A percentile compares a stretch with the other conserved stretches of the same genome.
Evolutionary conservation across 2,329 filamentous ascomycete genomes (phyloP).

Genomic region (Amylocarpus encephaloides): DNA sequence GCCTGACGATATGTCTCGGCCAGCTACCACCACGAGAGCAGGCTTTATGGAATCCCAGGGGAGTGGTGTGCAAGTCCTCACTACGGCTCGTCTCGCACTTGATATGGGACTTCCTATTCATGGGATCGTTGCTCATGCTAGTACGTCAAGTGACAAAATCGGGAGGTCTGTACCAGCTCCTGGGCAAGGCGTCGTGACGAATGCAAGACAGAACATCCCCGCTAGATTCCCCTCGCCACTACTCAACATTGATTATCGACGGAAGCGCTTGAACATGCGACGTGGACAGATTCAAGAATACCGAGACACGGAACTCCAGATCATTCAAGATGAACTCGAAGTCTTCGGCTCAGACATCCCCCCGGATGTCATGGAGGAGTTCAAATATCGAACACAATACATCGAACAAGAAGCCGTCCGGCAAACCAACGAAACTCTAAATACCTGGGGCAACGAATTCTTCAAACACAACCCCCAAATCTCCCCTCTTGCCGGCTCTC

Average conservation of each 20-base stretch:
- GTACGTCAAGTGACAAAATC: slow-evolving; percentile 96
- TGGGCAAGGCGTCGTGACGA: slow-evolving; percentile 90
- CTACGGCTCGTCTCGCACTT: slow-evolving; percentile 86
- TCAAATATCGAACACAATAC: too few relatives aligned
- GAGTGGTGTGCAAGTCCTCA: slow-evolving; percentile 92
- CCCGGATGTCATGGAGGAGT: too few relatives aligned
- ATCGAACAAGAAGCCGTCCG: too few relatives aligned
- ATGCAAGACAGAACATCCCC: slow-evolving; percentile 63
- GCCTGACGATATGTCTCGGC: slow-evolving; percentile 91
- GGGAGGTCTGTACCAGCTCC: slow-evolving; percentile 92
- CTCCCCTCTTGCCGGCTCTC: background rate
- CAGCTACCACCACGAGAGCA: slow-evolving; percentile 87
- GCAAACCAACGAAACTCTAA: too few relatives aligned
- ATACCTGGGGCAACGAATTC: background rate
- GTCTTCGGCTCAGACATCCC: too few relatives aligned
- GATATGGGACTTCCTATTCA: slow-evolving; percentile 98
- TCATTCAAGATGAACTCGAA: too few relatives aligned
- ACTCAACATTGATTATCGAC: slow-evolving; percentile 70
- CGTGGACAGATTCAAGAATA: too few relatives aligned
- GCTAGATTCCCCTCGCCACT: slow-evolving; percentile 36
- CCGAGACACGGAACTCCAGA: too few relatives aligned
- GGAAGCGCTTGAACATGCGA: background rate
- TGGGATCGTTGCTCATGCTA: slow-evolving; percentile 82
- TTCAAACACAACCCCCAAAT: background rate
- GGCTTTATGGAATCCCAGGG: slow-evolving; percentile 99